Evolutionary conservation across 148 eudicot species (phyloP).

Genomic region (Camellia japonica): DNA sequence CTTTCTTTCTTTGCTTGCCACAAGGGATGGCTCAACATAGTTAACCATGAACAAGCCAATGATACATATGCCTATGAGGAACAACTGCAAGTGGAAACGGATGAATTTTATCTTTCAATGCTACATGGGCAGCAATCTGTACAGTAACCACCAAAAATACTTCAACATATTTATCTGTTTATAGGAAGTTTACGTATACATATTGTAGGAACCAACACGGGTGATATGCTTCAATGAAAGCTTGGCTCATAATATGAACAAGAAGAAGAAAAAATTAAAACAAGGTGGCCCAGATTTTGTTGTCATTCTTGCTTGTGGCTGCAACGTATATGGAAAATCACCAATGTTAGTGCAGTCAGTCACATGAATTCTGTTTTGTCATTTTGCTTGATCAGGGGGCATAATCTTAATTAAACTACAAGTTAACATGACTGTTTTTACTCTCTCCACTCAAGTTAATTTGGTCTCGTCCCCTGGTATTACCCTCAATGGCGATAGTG

Average conservation of each 20-base stretch:
- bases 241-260: not conserved
- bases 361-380: too few species aligned
- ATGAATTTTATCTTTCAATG: not conserved
- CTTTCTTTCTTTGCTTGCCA: too few species aligned
- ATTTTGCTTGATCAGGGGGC: too few species aligned
- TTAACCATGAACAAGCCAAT: not conserved
- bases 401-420: too few species aligned
- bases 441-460: too few species aligned
- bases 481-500: too few species aligned
- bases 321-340: too few species aligned
- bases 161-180: not conserved
- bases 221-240: not conserved
- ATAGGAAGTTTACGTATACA: not conserved
- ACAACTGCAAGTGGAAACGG: slow-evolving; percentile 3
- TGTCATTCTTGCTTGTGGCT: not conserved
- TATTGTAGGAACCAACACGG: slow-evolving; percentile 3
- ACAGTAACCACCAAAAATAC: not conserved
- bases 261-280: not conserved
- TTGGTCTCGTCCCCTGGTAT: too few species aligned
- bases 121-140: not conserved
- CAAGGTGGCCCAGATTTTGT: not conserved
- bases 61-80: not conserved
- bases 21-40: not conserved
- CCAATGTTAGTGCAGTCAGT: too few species aligned
- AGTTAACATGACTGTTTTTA: too few species aligned